Evolutionary conservation across 1,139 yeast species (phyloP).

Genomic region (Debaryomyces coudertii): DNA sequence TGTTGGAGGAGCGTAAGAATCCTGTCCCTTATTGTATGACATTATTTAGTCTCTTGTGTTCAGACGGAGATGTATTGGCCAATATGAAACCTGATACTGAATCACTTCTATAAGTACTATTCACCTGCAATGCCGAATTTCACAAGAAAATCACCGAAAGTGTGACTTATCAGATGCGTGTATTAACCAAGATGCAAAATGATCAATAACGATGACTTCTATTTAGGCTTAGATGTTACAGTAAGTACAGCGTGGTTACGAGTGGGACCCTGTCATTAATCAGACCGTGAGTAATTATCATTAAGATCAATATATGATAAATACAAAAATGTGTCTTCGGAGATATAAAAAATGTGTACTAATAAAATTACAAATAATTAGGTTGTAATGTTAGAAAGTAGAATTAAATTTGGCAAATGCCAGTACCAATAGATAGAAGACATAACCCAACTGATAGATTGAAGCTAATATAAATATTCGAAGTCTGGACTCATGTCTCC

Average conservation of each 20-base stretch:
- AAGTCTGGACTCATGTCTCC: constrained; percentile 75
- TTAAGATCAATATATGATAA: not conserved
- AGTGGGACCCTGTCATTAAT: not conserved
- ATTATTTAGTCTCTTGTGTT: not conserved
- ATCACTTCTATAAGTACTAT: not conserved
- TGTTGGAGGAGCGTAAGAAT: constrained; percentile 36
- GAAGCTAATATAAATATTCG: constrained; percentile 35
- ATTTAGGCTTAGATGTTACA: not conserved
- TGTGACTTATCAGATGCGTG: constrained; percentile 3
- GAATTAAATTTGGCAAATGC: not conserved
- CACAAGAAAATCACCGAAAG: not conserved
- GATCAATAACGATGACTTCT: not conserved
- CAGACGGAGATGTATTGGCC: not conserved
- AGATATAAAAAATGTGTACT: not conserved
- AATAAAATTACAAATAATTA: not conserved
- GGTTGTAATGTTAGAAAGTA: not conserved
- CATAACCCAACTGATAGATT: not conserved
- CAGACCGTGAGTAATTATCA: not conserved
- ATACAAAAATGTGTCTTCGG: not conserved
- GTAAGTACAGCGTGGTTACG: not conserved
- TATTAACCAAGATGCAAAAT: not conserved
- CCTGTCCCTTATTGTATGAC: constrained; percentile 17
- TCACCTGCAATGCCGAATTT: not conserved
- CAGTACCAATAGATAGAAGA: not conserved
- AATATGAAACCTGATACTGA: not conserved